These are phyloP conservation scores for Fraxinus latifolia DNA, from an alignment of 305 asterid genomes.

Conservation along the genomic window DNA sequence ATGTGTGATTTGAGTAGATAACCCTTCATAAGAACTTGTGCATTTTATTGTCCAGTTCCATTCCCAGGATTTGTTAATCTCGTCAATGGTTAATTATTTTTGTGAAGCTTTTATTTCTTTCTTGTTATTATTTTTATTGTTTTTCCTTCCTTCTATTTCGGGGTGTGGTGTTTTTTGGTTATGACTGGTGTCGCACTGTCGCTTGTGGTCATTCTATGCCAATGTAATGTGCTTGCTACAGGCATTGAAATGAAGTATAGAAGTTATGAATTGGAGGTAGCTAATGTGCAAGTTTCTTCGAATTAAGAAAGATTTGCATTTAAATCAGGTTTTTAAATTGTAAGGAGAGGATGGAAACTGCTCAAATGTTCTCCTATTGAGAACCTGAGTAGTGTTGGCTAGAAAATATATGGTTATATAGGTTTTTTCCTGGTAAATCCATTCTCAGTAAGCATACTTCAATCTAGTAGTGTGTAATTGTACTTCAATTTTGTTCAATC, in stretches of 20 bases:
- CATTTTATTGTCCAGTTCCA: neutral
- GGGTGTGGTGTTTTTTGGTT: neutral
- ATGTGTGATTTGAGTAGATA: neutral
- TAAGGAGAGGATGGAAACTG: neutral
- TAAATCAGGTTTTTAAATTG: neutral
- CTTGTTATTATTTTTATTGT: neutral
- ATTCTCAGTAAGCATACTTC: neutral
- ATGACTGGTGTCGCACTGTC: neutral
- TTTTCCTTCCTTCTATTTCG: neutral
- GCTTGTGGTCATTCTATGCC: neutral
- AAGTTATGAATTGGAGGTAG: neutral
- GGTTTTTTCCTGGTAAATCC: neutral
- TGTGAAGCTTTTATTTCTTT: neutral
- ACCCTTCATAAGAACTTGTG: neutral
- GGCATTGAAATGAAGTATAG: neutral
- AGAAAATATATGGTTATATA: neutral
- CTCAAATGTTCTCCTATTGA: neutral
- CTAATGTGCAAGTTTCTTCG: neutral
- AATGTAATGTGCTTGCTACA: neutral
- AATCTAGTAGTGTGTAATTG: neutral
- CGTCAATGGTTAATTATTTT: neutral
- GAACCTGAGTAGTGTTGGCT: constrained; percentile 2
- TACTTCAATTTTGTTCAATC: neutral
- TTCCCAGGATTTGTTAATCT: neutral
- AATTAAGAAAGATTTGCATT: constrained; percentile 10